Evolutionary conservation across 1,284 basidiomycete species (phyloP), one percentile per base, ranked within the genome.

Genomic region (Ustilago trichophora): DNA sequence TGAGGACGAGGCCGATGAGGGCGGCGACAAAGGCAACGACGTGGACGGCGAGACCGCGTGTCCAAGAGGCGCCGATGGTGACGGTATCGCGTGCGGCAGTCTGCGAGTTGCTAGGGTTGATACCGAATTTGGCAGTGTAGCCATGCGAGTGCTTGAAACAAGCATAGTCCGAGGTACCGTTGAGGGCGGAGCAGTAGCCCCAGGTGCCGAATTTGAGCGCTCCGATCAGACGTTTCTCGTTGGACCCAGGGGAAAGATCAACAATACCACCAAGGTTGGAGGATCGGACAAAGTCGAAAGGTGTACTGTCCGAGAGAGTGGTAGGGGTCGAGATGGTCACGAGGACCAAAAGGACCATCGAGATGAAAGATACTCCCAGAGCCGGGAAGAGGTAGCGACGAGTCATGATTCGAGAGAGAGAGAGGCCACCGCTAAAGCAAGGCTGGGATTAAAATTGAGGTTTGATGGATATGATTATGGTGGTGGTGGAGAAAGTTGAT

Each of bases 301-400:
- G 69, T 2, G 69, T 72, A 1, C 16, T 22, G 34, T 63, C 64
- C 5, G 55, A 59, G 1, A 72, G 40, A n/a, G 69, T 67, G 9
- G 69, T 72, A 6, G 69, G 69, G 0, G 64, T 60, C 8, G 48
- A 53, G 32, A 72, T 67, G 32, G 69, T 72, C 11, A 66, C 38
- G 9, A 72, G 62, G 5, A 72, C 47, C 1, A 64, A 35, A 9
- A 69, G 56, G 16, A 69, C 24, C 40, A 42, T 46, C 3, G 55
- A 51, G 12, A 64, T 18, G 22, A 33, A 31, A 9, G 47, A 43
- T 12, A 64, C 19, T 6, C 21, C 36, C 3, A 69, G 43, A 3
- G 66, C 66, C 3, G 55, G 59, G 29, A 69, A 21, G 21, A 49
- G 27, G 38, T 52, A 64, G 24, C 43, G 35, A 21, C 35, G 38